These are phyloP conservation scores for Polyporus tsugae DNA, from an alignment of 1,284 basidiomycete species.

Conservation along the genomic window DNA sequence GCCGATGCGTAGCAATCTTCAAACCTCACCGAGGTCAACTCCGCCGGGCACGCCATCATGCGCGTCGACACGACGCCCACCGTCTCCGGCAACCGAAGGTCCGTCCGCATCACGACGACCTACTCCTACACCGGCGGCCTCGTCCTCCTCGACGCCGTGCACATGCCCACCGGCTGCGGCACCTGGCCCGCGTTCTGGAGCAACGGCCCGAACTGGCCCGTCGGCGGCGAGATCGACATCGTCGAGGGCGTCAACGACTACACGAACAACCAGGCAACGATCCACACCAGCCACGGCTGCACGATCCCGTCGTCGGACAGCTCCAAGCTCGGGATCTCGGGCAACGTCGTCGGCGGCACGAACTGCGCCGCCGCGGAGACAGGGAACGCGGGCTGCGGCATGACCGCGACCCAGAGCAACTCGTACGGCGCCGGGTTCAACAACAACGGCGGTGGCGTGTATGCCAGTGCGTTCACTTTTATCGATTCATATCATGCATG, in stretches of 20 bases:
- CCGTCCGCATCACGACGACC: constrained; percentile 80
- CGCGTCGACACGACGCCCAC: constrained; percentile 82
- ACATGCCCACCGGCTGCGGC: constrained; percentile 91
- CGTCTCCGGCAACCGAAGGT: constrained; percentile 72
- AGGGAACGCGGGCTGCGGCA: constrained; percentile 66
- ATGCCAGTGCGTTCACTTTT: constrained; percentile 66
- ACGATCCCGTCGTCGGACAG: constrained; percentile 61
- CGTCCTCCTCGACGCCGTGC: constrained; percentile 82
- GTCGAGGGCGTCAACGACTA: constrained; percentile 85
- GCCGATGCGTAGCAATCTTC: constrained; percentile 51
- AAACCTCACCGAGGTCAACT: constrained; percentile 67
- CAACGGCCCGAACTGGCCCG: constrained; percentile 76
- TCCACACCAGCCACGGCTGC: constrained; percentile 84
- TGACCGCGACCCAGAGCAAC: constrained; percentile 57
- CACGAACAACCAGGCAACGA: constrained; percentile 81
- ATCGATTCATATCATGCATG: too few relatives aligned
- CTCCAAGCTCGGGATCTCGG: constrained; percentile 57
- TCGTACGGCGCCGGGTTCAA: constrained; percentile 79
- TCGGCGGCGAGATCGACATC: constrained; percentile 85
- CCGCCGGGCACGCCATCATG: constrained; percentile 80
- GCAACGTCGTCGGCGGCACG: constrained; percentile 69
- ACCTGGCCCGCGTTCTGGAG: constrained; percentile 80
- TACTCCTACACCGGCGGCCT: constrained; percentile 72
- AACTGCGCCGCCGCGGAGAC: constrained; percentile 75
- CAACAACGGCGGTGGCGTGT: constrained; percentile 78